Conservation (phyloP, 352 stramenopile genomes). For the Aphanomyces stellatus region DNA sequence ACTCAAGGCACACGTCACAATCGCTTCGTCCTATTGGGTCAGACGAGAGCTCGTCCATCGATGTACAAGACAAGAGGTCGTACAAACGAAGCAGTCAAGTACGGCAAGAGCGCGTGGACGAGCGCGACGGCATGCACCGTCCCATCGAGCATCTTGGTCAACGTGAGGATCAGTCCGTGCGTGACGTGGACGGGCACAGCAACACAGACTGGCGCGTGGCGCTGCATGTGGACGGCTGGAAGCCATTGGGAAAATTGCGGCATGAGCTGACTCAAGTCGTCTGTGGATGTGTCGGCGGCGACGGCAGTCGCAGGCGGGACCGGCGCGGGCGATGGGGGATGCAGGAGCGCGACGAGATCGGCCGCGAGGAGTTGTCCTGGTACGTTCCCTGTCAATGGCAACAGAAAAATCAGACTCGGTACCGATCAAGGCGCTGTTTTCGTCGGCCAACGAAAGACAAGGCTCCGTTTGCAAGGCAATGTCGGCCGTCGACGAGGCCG, state of each 20-base stretch:
- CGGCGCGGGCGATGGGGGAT: not conserved
- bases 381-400: too few relatives aligned
- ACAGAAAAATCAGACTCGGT: not conserved
- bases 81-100: not conserved
- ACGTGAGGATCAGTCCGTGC: not conserved
- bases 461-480: slow-evolving; percentile 1
- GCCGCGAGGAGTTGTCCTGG: not conserved
- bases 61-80: not conserved
- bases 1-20: not conserved
- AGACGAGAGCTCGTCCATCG: not conserved
- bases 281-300: not conserved
- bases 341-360: not conserved
- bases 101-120: not conserved
- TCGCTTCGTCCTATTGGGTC: not conserved
- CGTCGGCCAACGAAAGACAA: not conserved
- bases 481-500: not conserved
- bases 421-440: slow-evolving; percentile 3
- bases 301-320: not conserved
- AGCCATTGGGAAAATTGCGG: slow-evolving; percentile 18
- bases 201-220: not conserved
- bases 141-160: not conserved
- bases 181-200: not conserved
- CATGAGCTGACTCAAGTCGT: slow-evolving; percentile 17
- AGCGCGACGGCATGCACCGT: not conserved
- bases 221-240: not conserved